Conservation (phyloP, 2,329 filamentous ascomycete genomes). For the Fusarium metavorans region DNA sequence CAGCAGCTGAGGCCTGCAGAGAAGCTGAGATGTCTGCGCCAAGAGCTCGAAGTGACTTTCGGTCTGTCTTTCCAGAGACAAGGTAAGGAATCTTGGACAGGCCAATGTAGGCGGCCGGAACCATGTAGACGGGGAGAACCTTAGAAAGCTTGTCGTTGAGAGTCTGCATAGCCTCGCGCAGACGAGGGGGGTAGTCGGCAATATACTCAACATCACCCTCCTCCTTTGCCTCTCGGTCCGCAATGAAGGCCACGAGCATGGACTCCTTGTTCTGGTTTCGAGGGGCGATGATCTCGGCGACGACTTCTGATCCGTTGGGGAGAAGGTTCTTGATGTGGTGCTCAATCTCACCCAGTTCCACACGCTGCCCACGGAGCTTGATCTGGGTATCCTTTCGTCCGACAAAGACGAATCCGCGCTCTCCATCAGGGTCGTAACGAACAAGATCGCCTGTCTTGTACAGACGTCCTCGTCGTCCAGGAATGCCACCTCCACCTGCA, state of each 20-base stretch:
- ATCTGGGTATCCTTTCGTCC: constrained; percentile 77
- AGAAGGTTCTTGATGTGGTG: constrained; percentile 58
- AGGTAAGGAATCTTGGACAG: constrained; percentile 41
- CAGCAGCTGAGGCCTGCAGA: constrained; percentile 24
- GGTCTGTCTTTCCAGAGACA: constrained; percentile 42
- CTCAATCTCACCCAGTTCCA: constrained; percentile 70
- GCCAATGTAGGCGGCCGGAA: constrained; percentile 37
- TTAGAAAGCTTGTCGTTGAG: constrained; percentile 37
- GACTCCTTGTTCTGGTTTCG: constrained; percentile 49
- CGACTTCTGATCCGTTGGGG: constrained; percentile 55
- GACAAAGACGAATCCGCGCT: constrained; percentile 67
- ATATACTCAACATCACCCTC: constrained; percentile 31
- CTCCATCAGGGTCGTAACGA: constrained; percentile 63
- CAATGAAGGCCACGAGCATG: constrained; percentile 42
- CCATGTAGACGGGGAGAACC: constrained; percentile 41
- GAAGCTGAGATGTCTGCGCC: constrained; percentile 36
- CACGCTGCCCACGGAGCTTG: constrained; percentile 74
- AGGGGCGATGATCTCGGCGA: constrained; percentile 61
- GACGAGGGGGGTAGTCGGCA: constrained; percentile 32
- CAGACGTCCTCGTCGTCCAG: constrained; percentile 58
- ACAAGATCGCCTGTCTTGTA: constrained; percentile 73
- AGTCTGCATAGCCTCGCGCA: constrained; percentile 28
- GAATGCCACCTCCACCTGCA: constrained; percentile 49
- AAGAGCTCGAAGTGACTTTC: constrained; percentile 36
- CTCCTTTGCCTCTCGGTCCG: constrained; percentile 35